Conservation (phyloP, 371 early-diverging fungal genomes). For the Lichtheimia ornata region DNA sequence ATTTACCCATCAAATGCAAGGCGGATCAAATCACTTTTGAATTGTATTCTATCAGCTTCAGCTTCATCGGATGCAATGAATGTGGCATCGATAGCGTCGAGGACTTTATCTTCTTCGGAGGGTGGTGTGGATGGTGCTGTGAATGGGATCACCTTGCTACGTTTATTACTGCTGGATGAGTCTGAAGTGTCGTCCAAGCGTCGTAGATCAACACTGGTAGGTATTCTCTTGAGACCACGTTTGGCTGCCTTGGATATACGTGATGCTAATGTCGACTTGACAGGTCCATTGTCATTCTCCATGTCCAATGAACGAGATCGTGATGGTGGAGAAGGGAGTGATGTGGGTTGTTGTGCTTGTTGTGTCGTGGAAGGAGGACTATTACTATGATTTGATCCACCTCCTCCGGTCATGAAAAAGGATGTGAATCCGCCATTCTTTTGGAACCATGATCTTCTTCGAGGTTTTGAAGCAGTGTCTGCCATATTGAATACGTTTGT, state of each 20-base stretch:
- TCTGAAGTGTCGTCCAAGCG: neutral
- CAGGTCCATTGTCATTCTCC: too few relatives aligned
- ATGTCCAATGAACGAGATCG: too few relatives aligned
- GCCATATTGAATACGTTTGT: too few relatives aligned
- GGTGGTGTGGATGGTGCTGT: constrained; percentile 3
- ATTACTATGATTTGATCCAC: too few relatives aligned
- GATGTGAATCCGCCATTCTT: too few relatives aligned
- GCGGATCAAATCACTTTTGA: constrained; percentile 33
- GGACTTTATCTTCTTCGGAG: neutral
- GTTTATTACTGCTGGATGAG: neutral
- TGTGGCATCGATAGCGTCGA: neutral
- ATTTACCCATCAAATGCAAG: constrained; percentile 37
- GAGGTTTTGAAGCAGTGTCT: too few relatives aligned
- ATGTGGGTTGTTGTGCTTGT: too few relatives aligned
- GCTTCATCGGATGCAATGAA: constrained; percentile 15
- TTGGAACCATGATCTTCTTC: too few relatives aligned
- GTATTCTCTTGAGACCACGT: constrained; percentile 13
- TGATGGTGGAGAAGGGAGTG: too few relatives aligned
- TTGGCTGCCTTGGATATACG: constrained; percentile 13
- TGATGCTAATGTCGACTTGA: too few relatives aligned
- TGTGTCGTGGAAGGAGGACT: too few relatives aligned
- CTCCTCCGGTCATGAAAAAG: too few relatives aligned
- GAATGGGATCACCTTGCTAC: neutral
- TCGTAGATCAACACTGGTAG: constrained; percentile 15
- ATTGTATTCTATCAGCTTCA: constrained; percentile 30